Percentiles rank a stretch among this genome's conserved stretches.
These are phyloP conservation scores for Globisporangium radiosum DNA, from an alignment of 352 stramenopile genomes.

Conservation along the genomic window DNA sequence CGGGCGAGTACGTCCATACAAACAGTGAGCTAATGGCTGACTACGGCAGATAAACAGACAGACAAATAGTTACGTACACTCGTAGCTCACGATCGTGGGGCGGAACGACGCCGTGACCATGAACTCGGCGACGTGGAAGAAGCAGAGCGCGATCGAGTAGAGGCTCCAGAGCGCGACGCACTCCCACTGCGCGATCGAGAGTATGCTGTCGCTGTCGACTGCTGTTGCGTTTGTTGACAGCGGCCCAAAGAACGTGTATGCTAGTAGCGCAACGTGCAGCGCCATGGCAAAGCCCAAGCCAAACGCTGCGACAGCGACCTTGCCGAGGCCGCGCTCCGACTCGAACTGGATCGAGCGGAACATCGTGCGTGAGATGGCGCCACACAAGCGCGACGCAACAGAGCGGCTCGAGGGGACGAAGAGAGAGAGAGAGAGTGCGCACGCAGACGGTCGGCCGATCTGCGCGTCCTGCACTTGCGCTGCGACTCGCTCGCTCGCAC, in stretches of 20 bases:
- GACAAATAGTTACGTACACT: constrained; percentile 43
- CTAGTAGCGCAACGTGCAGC: constrained; percentile 47
- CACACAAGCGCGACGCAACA: neutral
- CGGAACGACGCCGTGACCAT: constrained; percentile 76
- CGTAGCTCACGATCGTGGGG: constrained; percentile 69
- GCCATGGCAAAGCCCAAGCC: constrained; percentile 68
- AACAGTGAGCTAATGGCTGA: neutral
- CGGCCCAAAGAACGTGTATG: constrained; percentile 25
- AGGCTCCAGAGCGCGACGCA: constrained; percentile 64
- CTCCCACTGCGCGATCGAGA: constrained; percentile 26
- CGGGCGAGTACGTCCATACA: neutral
- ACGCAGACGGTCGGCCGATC: too few relatives aligned
- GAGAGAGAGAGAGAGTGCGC: too few relatives aligned
- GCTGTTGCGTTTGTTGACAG: neutral
- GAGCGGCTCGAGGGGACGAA: too few relatives aligned
- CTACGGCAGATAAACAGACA: too few relatives aligned
- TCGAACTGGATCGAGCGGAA: constrained; percentile 72
- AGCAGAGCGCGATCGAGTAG: constrained; percentile 68
- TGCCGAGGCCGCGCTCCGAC: constrained; percentile 66
- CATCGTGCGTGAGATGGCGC: constrained; percentile 22
- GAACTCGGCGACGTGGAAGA: constrained; percentile 86
- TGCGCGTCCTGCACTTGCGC: too few relatives aligned
- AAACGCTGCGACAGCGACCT: constrained; percentile 70
- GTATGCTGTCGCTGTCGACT: neutral
- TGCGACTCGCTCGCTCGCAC: too few relatives aligned